A percentile compares a stretch with the other conserved stretches of the same genome.
Conservation (phyloP, 2,329 filamentous ascomycete genomes). For the Diaporthe longicolla region DNA sequence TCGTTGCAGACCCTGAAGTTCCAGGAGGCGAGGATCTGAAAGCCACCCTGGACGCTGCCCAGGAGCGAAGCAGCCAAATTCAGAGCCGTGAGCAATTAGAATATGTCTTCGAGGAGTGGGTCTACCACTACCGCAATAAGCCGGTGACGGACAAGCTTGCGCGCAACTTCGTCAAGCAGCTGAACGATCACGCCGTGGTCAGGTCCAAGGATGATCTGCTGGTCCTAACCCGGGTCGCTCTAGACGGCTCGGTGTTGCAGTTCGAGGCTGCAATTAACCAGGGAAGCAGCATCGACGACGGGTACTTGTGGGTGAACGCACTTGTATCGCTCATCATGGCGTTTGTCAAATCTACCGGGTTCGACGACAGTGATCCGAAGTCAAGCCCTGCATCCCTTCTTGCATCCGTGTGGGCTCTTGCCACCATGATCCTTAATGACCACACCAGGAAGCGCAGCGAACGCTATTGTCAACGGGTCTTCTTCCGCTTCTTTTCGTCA, state of each 20-base stretch:
- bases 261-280: conserved; percentile 80
- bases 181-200: conserved; percentile 82
- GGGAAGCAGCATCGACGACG: conserved; percentile 70
- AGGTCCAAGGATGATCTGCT: conserved; percentile 82
- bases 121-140: conserved; percentile 83
- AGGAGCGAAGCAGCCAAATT: conserved; percentile 58
- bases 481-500: conserved; percentile 89
- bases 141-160: conserved; percentile 80
- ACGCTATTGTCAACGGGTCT: conserved; percentile 81
- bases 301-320: conserved; percentile 78
- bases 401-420: conserved; percentile 82
- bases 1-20: conserved; percentile 78
- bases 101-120: conserved; percentile 97
- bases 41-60: conserved; percentile 65
- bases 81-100: conserved; percentile 79
- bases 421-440: conserved; percentile 85
- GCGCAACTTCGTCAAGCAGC: conserved; percentile 84
- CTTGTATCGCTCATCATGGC: conserved; percentile 84
- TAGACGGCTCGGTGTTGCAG: conserved; percentile 83
- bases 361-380: conserved; percentile 70
- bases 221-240: conserved; percentile 82
- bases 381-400: conserved; percentile 79
- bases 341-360: conserved; percentile 80
- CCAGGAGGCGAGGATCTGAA: conserved; percentile 79
- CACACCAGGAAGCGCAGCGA: conserved; percentile 87